Conservation (phyloP, 805 yeast species). For the Jamesozyma lodderae region DNA sequence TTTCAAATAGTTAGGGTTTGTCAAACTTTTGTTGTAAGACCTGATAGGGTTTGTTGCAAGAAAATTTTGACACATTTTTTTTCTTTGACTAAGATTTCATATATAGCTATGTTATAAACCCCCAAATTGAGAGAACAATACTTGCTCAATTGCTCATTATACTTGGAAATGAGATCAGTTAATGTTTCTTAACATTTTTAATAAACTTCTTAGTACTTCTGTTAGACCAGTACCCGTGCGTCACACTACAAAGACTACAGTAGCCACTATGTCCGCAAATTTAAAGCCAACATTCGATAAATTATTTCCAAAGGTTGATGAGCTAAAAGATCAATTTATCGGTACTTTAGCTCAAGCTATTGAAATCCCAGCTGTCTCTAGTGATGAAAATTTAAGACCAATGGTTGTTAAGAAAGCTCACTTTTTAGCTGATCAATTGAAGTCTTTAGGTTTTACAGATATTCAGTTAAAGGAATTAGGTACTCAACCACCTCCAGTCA, state of each 20-base stretch:
- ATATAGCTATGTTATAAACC: too few species aligned
- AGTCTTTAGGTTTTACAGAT: conserved; percentile 67
- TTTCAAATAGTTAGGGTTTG: too few species aligned
- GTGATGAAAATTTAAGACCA: conserved; percentile 82
- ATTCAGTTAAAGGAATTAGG: conserved; percentile 79
- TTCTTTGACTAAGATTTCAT: too few species aligned
- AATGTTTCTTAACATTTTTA: background rate
- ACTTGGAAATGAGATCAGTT: too few species aligned
- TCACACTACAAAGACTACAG: background rate
- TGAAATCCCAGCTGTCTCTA: conserved; percentile 88
- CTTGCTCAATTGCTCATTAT: too few species aligned
- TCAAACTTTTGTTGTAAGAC: too few species aligned
- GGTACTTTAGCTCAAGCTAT: conserved; percentile 74
- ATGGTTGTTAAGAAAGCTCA: conserved; percentile 85
- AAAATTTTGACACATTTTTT: too few species aligned
- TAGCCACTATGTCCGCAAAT: conserved; percentile 8
- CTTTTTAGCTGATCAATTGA: conserved; percentile 63
- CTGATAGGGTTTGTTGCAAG: too few species aligned
- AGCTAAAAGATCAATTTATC: conserved; percentile 66
- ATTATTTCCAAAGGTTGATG: conserved; percentile 52
- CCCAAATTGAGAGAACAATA: too few species aligned
- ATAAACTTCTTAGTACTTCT: conserved; percentile 1
- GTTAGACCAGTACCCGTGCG: background rate
- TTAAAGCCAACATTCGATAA: conserved; percentile 17
- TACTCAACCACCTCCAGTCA: conserved; percentile 85